Base-by-base conservation (phyloP, 176 grass and related monocot genomes). In the Oryza officinalis region DNA sequence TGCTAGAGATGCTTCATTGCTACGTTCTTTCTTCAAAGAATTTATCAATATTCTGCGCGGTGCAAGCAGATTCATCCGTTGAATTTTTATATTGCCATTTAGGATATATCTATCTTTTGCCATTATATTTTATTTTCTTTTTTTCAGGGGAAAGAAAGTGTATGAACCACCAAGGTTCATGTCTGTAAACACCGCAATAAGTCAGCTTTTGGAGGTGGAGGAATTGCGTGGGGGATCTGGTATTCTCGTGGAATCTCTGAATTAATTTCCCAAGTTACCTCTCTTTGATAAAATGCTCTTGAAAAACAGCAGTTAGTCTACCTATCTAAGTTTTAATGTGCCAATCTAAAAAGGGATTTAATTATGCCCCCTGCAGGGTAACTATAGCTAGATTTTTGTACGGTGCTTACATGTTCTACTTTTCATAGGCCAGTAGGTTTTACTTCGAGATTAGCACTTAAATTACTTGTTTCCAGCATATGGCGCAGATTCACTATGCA, bases 111-210 rank as follows among this genome's bases (percentile, higher is more conserved):
- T 25, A 70, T 76, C 3, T 82, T 82, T 73, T 72, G 1, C 40
- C 1, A 71, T 32, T 64, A 0, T 22, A 61, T 86, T 81, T 66
- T 63, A 57, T 88, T 69, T 8, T 7, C 9, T 45, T 33, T 43
- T 85, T 86, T 86, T 25, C 87, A 99, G 93, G 86, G 96, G 96
- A 85, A 96, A 87, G 52, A 96, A 99, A 80, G 85, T 88, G 52
- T 99, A 99, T 81, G 96, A 99, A 85, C 89, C 91, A 85, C 78
- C 96, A 84, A 90, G 81, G 76, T 96, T 94, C 83, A 99, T 99
- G 91, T 94, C 87, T 0, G 89, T 99, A 27, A 93, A 92, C 78
- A 99, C 89, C 60, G 96, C 96, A 73, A 92, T 99, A 85, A 84
- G 87, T 84, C 93, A 96, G 67, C 91, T 99, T 79, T 94, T 99